Evolutionary conservation across 2,329 filamentous ascomycete species (phyloP).

Genomic region (Cryphonectria carpinicola): DNA sequence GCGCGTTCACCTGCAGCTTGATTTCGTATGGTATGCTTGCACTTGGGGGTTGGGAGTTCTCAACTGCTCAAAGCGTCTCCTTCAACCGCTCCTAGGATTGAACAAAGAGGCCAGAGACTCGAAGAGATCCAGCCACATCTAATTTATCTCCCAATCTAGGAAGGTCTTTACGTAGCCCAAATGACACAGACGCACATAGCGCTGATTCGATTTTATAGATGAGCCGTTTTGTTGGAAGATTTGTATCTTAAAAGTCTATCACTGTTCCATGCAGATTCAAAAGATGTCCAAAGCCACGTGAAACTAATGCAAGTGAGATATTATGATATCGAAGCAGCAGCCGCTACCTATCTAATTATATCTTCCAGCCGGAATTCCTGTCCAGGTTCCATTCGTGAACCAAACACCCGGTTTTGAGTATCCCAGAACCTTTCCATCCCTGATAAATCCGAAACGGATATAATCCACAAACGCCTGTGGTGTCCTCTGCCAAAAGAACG

Average conservation of each 20-base stretch:
- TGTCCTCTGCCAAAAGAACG: conserved; percentile 27
- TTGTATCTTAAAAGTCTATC: not conserved
- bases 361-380: conserved; percentile 16
- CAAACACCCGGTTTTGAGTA: conserved; percentile 29
- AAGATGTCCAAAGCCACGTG: not conserved
- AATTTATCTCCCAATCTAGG: not conserved
- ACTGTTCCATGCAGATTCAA: too few relatives aligned
- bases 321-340: not conserved
- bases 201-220: not conserved
- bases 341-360: not conserved
- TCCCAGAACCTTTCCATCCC: conserved; percentile 20
- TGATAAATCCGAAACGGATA: conserved; percentile 30
- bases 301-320: not conserved
- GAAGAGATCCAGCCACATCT: not conserved
- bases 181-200: not conserved
- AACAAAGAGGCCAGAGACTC: not conserved
- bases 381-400: conserved; percentile 29
- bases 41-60: not conserved
- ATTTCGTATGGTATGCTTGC: not conserved
- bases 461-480: conserved; percentile 32
- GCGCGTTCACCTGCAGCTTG: not conserved
- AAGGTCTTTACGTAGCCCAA: not conserved
- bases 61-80: not conserved
- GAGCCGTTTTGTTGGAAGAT: not conserved
- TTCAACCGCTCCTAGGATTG: not conserved